These are phyloP conservation scores for Rhododendron simsii DNA, from an alignment of 148 eudicot genomes.

Conservation along the genomic window DNA sequence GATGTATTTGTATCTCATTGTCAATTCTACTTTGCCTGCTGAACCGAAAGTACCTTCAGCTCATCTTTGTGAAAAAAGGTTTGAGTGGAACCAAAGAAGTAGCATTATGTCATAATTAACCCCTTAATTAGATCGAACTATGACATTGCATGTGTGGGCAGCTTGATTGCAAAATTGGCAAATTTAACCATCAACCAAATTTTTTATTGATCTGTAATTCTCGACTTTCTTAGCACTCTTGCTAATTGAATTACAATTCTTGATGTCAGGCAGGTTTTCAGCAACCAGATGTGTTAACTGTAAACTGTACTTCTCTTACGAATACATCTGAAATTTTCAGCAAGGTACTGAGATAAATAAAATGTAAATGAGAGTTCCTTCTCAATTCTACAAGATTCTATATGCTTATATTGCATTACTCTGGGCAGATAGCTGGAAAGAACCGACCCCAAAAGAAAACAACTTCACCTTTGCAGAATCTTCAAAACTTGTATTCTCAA, in stretches of 20 bases:
- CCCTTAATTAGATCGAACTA: neutral
- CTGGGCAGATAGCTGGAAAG: constrained; percentile 56
- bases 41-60: neutral
- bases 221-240: neutral
- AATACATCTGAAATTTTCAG: constrained; percentile 69
- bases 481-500: constrained; percentile 54
- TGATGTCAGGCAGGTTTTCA: constrained; percentile 49
- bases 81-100: neutral
- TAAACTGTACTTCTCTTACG: constrained; percentile 79
- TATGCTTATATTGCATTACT: constrained; percentile 13
- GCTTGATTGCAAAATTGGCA: constrained; percentile 24
- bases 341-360: constrained; percentile 46
- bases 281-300: constrained; percentile 62
- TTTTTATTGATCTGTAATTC: neutral
- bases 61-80: neutral
- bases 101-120: neutral
- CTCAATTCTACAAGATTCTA: neutral
- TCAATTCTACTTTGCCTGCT: neutral
- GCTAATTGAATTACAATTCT: neutral
- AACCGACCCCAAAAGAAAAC: constrained; percentile 52
- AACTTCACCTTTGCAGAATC: constrained; percentile 54
- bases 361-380: neutral
- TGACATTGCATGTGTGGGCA: constrained; percentile 34
- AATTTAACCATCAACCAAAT: neutral
- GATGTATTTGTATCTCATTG: neutral